These are phyloP conservation scores for Pythium brachiatum DNA, from an alignment of 352 stramenopile species.

Conservation along the genomic window DNA sequence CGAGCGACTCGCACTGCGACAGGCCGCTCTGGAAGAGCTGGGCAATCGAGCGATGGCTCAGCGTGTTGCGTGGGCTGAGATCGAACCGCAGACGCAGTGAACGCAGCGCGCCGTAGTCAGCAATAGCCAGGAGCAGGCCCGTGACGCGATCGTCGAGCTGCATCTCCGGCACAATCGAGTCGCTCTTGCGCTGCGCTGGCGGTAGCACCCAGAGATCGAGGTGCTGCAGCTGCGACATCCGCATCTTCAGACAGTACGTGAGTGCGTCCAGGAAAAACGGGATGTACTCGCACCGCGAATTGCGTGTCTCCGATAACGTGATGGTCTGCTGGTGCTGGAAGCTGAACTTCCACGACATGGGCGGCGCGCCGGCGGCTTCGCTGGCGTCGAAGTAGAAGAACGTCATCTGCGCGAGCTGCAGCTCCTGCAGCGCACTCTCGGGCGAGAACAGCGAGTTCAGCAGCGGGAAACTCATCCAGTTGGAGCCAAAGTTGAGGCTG, in stretches of 20 bases:
- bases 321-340: conserved; percentile 41
- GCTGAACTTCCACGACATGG: conserved; percentile 46
- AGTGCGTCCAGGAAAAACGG: conserved; percentile 41
- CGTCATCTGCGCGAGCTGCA: conserved; percentile 36
- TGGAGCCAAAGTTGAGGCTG: conserved; percentile 53
- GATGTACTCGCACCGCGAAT: conserved; percentile 35
- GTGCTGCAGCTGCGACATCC: conserved; percentile 48
- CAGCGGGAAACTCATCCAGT: conserved; percentile 48
- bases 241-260: conserved; percentile 43
- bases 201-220: conserved; percentile 40
- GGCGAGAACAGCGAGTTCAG: conserved; percentile 57
- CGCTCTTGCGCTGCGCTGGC: conserved; percentile 9
- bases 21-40: conserved; percentile 46
- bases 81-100: conserved; percentile 26
- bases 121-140: conserved; percentile 26
- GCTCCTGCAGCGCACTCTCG: conserved; percentile 41
- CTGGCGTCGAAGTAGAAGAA: conserved; percentile 28
- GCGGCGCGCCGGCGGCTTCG: conserved; percentile 1
- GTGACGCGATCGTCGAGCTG: conserved; percentile 21
- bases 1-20: conserved; percentile 39
- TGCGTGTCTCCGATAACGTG: conserved; percentile 33
- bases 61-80: conserved; percentile 15
- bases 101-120: conserved; percentile 26
- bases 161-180: conserved; percentile 4
- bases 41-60: conserved; percentile 20